phyloP scores from a whole-genome alignment of 2,329 filamentous ascomycete genomes.

The Periconia sp. region DNA sequence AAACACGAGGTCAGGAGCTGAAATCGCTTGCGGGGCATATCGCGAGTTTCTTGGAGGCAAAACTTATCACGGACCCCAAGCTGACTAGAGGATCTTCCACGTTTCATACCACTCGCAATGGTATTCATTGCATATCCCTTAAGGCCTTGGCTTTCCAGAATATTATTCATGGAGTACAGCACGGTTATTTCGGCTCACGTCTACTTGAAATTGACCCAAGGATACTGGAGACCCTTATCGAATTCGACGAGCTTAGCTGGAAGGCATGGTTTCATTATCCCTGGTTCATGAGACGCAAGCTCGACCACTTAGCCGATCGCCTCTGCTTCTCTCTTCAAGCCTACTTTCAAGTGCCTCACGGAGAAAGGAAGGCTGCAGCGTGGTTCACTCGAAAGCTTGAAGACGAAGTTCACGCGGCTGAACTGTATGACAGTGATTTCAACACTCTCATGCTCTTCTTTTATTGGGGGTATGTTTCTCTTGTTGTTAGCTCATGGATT shows the following conservation, averaged over 20 bases:
- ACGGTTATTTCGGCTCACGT: slow-evolving; percentile 1
- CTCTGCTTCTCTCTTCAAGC: neutral
- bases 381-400: slow-evolving; percentile 2
- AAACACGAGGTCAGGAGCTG: neutral
- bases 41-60: too few relatives aligned
- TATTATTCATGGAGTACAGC: neutral
- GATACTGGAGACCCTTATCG: neutral
- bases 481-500: neutral
- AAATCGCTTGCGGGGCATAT: neutral
- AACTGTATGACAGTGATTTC: neutral
- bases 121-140: neutral
- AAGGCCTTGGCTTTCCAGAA: neutral
- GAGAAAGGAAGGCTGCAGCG: neutral
- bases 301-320: neutral
- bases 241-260: slow-evolving; percentile 4
- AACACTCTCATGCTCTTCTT: neutral
- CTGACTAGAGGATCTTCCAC: too few relatives aligned
- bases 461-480: slow-evolving; percentile 1
- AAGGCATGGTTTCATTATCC: slow-evolving; percentile 3
- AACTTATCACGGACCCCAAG: too few relatives aligned
- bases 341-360: neutral
- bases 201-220: slow-evolving; percentile 1
- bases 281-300: neutral
- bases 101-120: neutral
- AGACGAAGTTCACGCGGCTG: neutral